Evolutionary conservation across 768 basidiomycete species (phyloP).

Genomic region (Leucocoprinus birnbaumii): DNA sequence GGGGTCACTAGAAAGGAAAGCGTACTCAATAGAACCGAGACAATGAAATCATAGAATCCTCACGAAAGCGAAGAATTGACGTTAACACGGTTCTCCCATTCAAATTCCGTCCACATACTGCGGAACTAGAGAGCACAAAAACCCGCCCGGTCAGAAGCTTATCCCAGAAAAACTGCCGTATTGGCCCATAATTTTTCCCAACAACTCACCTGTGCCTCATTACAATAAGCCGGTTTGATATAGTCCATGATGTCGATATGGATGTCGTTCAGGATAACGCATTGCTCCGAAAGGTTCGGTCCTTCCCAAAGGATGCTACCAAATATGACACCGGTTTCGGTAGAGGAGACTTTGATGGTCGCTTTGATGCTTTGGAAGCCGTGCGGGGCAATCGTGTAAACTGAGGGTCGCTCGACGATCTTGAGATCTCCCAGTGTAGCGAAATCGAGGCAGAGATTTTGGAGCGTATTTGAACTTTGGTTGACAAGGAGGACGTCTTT

Average conservation of each 20-base stretch:
- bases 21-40: not conserved
- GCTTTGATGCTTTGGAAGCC: slow-evolving; percentile 99
- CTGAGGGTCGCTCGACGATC: slow-evolving; percentile 92
- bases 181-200: too few relatives aligned
- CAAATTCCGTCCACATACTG: slow-evolving; percentile 99
- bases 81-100: slow-evolving; percentile 99
- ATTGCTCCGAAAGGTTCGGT: slow-evolving; percentile 80
- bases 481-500: slow-evolving; percentile 95
- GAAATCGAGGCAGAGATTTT: slow-evolving; percentile 96
- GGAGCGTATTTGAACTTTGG: slow-evolving; percentile 89
- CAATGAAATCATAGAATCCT: slow-evolving; percentile 27
- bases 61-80: slow-evolving; percentile 82
- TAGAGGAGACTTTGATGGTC: slow-evolving; percentile 97
- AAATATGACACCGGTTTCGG: slow-evolving; percentile 98
- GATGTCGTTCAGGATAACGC: slow-evolving; percentile 94
- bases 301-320: slow-evolving; percentile 98
- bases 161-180: not conserved
- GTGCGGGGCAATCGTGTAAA: slow-evolving; percentile 92
- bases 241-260: slow-evolving; percentile 99
- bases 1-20: slow-evolving; percentile 55
- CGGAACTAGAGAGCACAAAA: slow-evolving; percentile 61
- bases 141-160: not conserved
- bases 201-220: slow-evolving; percentile 78
- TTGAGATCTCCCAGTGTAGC: slow-evolving; percentile 97
- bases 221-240: slow-evolving; percentile 95